phyloP scores from a whole-genome alignment of 805 yeast genomes.

The Maudiozyma pseudohumilis region DNA sequence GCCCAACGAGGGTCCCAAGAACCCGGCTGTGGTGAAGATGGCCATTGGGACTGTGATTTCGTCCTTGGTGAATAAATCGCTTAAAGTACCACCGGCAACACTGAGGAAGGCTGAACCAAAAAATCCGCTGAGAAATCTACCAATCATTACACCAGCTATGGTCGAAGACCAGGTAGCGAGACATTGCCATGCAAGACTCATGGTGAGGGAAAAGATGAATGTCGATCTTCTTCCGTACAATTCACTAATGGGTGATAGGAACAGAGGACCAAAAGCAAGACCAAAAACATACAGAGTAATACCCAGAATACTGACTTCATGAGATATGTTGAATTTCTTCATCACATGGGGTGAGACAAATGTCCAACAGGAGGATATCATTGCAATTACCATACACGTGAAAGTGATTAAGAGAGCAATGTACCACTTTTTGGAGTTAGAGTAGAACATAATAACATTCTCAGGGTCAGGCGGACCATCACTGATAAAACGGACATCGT shows the following conservation, averaged over 20 bases:
- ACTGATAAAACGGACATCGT: conserved; percentile 24
- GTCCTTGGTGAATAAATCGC: conserved; percentile 55
- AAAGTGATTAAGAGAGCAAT: conserved; percentile 44
- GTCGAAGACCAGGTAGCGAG: conserved; percentile 48
- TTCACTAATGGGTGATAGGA: conserved; percentile 62
- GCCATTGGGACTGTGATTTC: conserved; percentile 64
- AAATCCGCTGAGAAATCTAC: conserved; percentile 60
- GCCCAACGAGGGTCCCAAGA: conserved; percentile 62
- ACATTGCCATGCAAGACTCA: conserved; percentile 51
- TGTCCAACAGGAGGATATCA: conserved; percentile 62
- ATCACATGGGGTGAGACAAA: conserved; percentile 46
- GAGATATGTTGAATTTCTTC: conserved; percentile 39
- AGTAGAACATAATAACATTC: conserved; percentile 28
- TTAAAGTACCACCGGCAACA: conserved; percentile 68
- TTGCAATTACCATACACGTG: conserved; percentile 51
- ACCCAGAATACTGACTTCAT: conserved; percentile 46
- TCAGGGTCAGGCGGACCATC: conserved; percentile 22
- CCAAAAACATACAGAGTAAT: conserved; percentile 62
- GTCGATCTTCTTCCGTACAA: conserved; percentile 53
- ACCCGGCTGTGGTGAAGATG: conserved; percentile 51
- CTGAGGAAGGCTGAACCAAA: conserved; percentile 68
- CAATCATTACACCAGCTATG: conserved; percentile 52
- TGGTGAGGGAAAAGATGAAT: conserved; percentile 46
- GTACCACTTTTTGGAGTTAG: conserved; percentile 44
- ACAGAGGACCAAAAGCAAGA: conserved; percentile 56